These are phyloP conservation scores for Primulina eburnea DNA, from an alignment of 257 asterid species.

Conservation along the genomic window DNA sequence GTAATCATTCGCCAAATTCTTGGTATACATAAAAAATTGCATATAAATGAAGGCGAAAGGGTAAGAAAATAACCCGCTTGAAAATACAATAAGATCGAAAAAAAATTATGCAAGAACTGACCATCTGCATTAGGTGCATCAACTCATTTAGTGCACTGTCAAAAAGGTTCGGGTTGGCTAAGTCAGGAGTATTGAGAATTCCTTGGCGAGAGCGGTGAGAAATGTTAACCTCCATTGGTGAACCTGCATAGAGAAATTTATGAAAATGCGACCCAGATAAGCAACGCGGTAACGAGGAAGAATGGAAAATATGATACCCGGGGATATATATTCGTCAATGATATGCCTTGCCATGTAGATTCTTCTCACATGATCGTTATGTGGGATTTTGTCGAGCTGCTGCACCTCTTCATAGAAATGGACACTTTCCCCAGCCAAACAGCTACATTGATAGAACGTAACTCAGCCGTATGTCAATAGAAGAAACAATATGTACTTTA, in stretches of 20 bases:
- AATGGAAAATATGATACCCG: conserved; percentile 42
- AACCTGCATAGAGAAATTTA: conserved; percentile 40
- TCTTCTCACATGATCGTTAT: conserved; percentile 62
- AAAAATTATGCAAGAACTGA: conserved; percentile 10
- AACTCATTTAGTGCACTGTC: conserved; percentile 56
- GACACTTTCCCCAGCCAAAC: conserved; percentile 89
- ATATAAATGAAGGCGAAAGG: background rate
- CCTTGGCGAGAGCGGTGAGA: conserved; percentile 71
- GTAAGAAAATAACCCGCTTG: conserved; percentile 23
- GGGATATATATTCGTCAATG: conserved; percentile 59
- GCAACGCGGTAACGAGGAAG: background rate
- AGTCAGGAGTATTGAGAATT: conserved; percentile 55
- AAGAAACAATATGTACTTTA: background rate
- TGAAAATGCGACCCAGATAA: conserved; percentile 8
- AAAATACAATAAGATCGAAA: background rate
- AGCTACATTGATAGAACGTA: conserved; percentile 34
- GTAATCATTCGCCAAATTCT: conserved; percentile 72
- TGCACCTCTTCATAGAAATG: conserved; percentile 81
- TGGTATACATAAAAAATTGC: conserved; percentile 9
- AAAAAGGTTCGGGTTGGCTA: conserved; percentile 61
- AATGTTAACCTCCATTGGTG: conserved; percentile 79
- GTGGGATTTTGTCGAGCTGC: conserved; percentile 65
- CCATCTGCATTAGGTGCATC: conserved; percentile 74
- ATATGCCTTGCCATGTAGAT: conserved; percentile 90
- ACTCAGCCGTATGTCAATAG: background rate